Evolutionary conservation across 208 protist species (phyloP).

Genomic region (Eutreptiella sp.): DNA sequence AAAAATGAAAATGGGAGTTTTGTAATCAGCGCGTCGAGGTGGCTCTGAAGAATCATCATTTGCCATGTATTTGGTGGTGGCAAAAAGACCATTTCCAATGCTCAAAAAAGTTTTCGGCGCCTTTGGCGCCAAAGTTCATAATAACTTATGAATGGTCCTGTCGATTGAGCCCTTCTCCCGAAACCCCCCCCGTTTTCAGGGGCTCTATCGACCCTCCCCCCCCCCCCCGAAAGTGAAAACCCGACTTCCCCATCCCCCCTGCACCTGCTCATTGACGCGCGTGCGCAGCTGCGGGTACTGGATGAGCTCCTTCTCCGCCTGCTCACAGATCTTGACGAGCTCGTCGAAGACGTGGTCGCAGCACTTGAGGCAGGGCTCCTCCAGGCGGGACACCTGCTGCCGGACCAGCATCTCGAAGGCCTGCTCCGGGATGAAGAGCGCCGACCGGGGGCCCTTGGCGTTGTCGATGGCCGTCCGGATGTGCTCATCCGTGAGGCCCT

Average conservation of each 20-base stretch:
- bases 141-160: too few species aligned
- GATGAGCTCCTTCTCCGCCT: slow-evolving; percentile 32
- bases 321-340: slow-evolving; percentile 78
- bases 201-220: too few species aligned
- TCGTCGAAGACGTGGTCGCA: slow-evolving; percentile 92
- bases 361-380: slow-evolving; percentile 88
- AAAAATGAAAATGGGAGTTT: too few species aligned
- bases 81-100: too few species aligned
- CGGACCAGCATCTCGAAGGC: slow-evolving; percentile 90
- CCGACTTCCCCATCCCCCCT: too few species aligned
- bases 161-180: too few species aligned
- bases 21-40: not conserved
- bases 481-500: slow-evolving; percentile 83
- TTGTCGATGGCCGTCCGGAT: slow-evolving; percentile 91
- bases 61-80: too few species aligned
- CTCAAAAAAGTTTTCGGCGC: too few species aligned
- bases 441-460: slow-evolving; percentile 88
- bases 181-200: too few species aligned
- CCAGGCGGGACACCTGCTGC: slow-evolving; percentile 84
- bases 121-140: too few species aligned
- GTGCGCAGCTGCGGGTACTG: not conserved
- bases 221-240: too few species aligned
- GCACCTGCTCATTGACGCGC: not conserved
- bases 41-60: too few species aligned
- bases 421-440: slow-evolving; percentile 92